Base-by-base conservation (phyloP, 805 yeast species). In the Kuraishia ogatae region DNA sequence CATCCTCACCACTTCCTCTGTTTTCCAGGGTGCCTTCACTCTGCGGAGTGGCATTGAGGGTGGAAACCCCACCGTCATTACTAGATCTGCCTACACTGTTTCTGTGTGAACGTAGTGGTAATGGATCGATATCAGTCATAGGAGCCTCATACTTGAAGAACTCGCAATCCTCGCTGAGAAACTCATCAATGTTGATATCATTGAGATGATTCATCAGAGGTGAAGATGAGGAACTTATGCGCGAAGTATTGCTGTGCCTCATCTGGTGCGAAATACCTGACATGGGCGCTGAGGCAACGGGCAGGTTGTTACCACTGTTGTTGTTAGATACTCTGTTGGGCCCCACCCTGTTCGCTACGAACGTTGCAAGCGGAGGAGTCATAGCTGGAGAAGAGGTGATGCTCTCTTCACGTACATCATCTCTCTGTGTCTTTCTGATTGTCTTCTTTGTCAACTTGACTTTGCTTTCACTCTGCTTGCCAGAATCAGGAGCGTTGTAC, bases 81-180 rank as follows among this genome's bases (percentile, higher is more conserved):
- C 50, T 24, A 20, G 20, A 39, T 5, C 21, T 23, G 3, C 63
- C 62, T 22, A 11, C 19, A 15, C 22, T 22, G 15, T 20, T 21
- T n/a, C 49, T 47, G 13, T 47, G 49, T 19, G 22, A 6, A 10
- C 19, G 49, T 19, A 21, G 49, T 8, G 77, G 77, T 43, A 74
- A 58, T 1, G 73, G 72, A 57, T 75, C 79, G 15, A 75, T 73
- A 56, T 75, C 79, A 17, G 79, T 75, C 53, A 74, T 64, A 2
- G 79, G 79, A 1, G 78, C 79, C 2, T 78, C 78, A 57, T 68
- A 68, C 59, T 56, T 39, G 19, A 49, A 24, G 19, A 49, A 49
- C 49, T 47, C 49, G 19, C 28, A 23, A 17, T 20, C 28, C 20
- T 49, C 28, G 19, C 35, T 49, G 28, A 49, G 51, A 26, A 49